Evolutionary conservation across 257 asterid genomes (phyloP), one percentile per base, ranked within the genome.

Genomic region (Gentiana dahurica): DNA sequence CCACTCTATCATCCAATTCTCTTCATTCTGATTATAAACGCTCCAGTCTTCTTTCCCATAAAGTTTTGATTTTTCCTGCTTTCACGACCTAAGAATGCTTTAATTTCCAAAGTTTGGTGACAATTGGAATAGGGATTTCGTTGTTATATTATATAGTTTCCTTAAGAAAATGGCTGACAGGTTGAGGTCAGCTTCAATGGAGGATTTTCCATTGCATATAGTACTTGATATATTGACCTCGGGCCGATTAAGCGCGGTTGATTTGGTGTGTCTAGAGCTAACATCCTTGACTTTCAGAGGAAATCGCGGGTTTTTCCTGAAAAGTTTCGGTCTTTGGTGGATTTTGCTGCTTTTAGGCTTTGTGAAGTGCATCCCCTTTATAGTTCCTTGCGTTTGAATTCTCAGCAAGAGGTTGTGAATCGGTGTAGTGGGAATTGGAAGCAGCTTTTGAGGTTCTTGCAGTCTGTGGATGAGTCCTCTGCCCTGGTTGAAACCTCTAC

Each of bases 391-490:
- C 68, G 49, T 58, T 71, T 59, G 32, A 55, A 49, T 58, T 71
- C 77, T 61, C 78, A 64, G 74, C n/a, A 59, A 53, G 87, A 76
- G 74, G 80, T 79, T 61, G 60, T 76, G 48, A 53, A 58, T 44
- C 73, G 96, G 11, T 87, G 96, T 45, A 71, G 64, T 55, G 79
- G 75, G 59, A 87, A 80, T 65, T 87, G 82, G 89, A 87, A 84
- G 73, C 81, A 80, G n/a, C 69, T 84, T 10, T 68, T 78, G 79
- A 78, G 92, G 80, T 87, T 81, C 75, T 80, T 84, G 82, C 84
- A 81, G 70, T 77, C 92, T 6, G 81, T 81, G 65, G 91, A 87
- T 47, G 84, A 76, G 63, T 87, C 89, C 15, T 81, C 89, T 54
- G 75, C 75, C 75, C 59, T 82, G 81, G 92, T 76, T 66, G 76